Evolutionary conservation across 2,329 filamentous ascomycete genomes (phyloP).

Genomic region (Trichoderma cornu-damae): DNA sequence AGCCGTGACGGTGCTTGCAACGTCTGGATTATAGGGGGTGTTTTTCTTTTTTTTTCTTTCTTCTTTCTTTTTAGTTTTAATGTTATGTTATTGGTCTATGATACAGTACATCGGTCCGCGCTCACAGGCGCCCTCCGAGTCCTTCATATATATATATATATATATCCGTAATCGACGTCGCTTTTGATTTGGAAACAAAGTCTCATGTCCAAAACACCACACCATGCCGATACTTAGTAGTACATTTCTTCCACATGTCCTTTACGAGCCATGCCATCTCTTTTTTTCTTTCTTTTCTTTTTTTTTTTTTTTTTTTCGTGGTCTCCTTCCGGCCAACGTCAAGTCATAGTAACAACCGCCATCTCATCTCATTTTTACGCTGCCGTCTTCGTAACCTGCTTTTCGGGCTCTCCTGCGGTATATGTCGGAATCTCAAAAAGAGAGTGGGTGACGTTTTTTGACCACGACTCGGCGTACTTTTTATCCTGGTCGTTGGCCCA

Average conservation of each 20-base stretch:
- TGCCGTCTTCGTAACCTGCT: background rate
- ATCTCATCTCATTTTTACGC: background rate
- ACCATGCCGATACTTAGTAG: constrained; percentile 7
- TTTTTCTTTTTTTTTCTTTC: background rate
- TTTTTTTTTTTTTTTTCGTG: too few species aligned
- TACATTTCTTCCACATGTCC: background rate
- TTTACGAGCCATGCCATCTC: background rate
- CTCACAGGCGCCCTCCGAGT: background rate
- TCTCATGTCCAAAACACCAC: background rate
- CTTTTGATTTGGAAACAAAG: constrained; percentile 11
- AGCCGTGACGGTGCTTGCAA: background rate
- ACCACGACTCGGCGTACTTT: constrained; percentile 45
- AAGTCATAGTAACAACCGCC: background rate
- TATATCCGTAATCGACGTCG: constrained; percentile 7
- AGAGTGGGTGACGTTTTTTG: constrained; percentile 49
- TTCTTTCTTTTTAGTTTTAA: too few species aligned
- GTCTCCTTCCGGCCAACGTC: too few species aligned
- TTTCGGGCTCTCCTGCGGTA: background rate
- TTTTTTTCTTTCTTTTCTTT: background rate
- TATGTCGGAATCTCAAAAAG: constrained; percentile 31
- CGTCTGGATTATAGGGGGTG: background rate
- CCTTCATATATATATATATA: too few species aligned
- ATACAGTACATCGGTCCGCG: constrained; percentile 10
- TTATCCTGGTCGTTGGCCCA: constrained; percentile 48
- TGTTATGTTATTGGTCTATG: constrained; percentile 10